Conservation (phyloP, 2,329 filamentous ascomycete species). For the Fusarium phyllophilum region DNA sequence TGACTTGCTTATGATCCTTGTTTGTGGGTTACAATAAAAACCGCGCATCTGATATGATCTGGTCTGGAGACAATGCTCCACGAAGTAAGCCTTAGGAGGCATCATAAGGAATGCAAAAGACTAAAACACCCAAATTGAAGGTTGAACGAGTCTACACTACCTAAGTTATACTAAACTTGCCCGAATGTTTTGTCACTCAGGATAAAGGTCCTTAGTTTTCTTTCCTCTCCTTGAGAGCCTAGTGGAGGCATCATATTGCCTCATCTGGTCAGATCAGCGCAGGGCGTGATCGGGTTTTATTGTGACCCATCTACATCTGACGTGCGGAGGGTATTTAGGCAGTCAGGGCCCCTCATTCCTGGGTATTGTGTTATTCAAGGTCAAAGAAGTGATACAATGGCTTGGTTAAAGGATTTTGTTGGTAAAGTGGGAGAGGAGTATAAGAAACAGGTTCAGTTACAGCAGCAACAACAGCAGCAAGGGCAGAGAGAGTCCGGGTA, state of each 20-base stretch:
- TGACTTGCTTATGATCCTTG: background rate
- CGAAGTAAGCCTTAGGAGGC: background rate
- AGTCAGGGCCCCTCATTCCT: background rate
- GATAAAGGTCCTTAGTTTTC: background rate
- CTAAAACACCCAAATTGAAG: background rate
- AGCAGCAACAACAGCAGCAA: constrained; percentile 17
- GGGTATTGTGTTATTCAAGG: background rate
- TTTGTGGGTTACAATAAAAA: constrained; percentile 8
- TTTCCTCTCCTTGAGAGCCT: background rate
- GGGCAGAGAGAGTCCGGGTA: background rate
- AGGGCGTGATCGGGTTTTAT: background rate
- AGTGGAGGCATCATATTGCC: background rate
- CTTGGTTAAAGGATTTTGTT: constrained; percentile 35
- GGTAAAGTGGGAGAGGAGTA: constrained; percentile 41
- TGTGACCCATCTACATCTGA: background rate
- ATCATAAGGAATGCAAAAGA: background rate
- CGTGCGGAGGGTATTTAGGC: constrained; percentile 14
- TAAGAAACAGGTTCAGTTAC: constrained; percentile 23
- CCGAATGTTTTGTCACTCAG: background rate
- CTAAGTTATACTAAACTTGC: too few species aligned
- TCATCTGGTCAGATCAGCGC: background rate
- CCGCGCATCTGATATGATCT: background rate
- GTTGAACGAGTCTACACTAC: too few species aligned
- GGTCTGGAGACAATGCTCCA: background rate
- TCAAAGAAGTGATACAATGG: constrained; percentile 18